Base-by-base conservation (phyloP, 148 eudicot species). In the Oxyria digyna region DNA sequence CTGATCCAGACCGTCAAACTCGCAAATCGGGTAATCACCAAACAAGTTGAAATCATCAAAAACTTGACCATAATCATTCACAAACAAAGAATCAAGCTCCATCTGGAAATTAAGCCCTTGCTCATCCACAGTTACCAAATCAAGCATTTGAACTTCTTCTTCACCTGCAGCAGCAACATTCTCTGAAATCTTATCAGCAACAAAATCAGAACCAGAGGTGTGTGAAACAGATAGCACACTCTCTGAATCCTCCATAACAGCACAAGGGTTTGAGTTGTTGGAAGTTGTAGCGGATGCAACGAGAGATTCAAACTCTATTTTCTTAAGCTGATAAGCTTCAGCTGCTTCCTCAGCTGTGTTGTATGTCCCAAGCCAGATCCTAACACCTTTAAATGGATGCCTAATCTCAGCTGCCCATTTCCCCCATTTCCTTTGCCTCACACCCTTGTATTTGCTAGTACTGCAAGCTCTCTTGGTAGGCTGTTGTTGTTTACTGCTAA, bases 371-470 rank as follows among this genome's bases (percentile, higher is more conserved):
- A 91, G 71, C 97, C 97, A 91, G 52, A 89, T 72, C 76, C 91
- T 78, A 37, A 69, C 84, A 0, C 79, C 76, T 21, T 75, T 71
- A 55, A 84, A 67, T 8, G 97, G 97, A 72, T 91, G 86, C 3
- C 97, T 79, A 35, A 91, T 91, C 78, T 91, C 97, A 3, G 97
- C 96, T 1, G 96, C 97, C 89, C 89, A 91, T 83, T 87, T 89
- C 4, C 97, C 97, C 96, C 96, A 91, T 68, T 85, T 87, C 32
- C 97, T 68, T 45, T 80, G 93, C 63, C 97, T 85, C 21, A 91
- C 97, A 11, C 97, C 97, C 41, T 84, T 67, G 63, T 78, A 87
- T 63, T 85, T 87, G 68, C 23, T 54, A 10, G 73, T 12, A 32
- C 57, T 15, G 6, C 67, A 6, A 37, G 73, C 31, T 65, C 43